These are phyloP conservation scores for Cucumis sativus DNA, from an alignment of 306 rosid species.

Conservation along the genomic window Cucumber_9930_V3 NC_026657.2:29629001-29629500, in stretches of 20 bases:
- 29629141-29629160: slow-evolving; percentile 72
- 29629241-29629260: slow-evolving; percentile 91
- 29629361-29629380: slow-evolving; percentile 68
- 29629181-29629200: slow-evolving; percentile 84
- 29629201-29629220: slow-evolving; percentile 81
- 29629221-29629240: slow-evolving; percentile 92
- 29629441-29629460: slow-evolving; percentile 89
- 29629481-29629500: slow-evolving; percentile 77
- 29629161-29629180: slow-evolving; percentile 88
- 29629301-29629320: slow-evolving; percentile 56
- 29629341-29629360: slow-evolving; percentile 62
- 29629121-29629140: slow-evolving; percentile 58
- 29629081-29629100: slow-evolving; percentile 58
- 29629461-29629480: slow-evolving; percentile 64
- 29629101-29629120: slow-evolving; percentile 63
- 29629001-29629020: slow-evolving; percentile 49
- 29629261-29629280: slow-evolving; percentile 91
- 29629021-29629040: slow-evolving; percentile 62
- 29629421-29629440: slow-evolving; percentile 86
- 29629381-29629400: slow-evolving; percentile 42
- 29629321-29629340: slow-evolving; percentile 52
- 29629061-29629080: slow-evolving; percentile 74
- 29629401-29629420: slow-evolving; percentile 27
- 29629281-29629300: slow-evolving; percentile 59
- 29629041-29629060: slow-evolving; percentile 58